Base-by-base conservation (phyloP, 1,284 basidiomycete genomes). In the Volvariella surrecta region DNA sequence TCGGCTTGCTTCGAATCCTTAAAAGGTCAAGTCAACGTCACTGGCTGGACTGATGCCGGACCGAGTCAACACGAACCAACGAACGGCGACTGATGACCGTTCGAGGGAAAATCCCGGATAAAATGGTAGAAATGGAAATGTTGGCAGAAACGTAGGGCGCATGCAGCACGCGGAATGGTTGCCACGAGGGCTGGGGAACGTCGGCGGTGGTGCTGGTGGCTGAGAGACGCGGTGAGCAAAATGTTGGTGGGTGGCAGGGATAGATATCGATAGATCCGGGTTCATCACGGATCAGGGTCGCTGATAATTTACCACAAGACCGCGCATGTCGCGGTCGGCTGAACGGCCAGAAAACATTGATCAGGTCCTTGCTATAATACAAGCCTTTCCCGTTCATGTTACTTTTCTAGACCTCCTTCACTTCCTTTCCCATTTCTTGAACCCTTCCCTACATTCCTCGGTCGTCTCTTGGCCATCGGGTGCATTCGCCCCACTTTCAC, bases 301-400 rank as follows among this genome's bases (percentile, higher is more conserved):
- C 39, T 21, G 39, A 24, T 28, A 13, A 20, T 40, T 40, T 40
- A 24, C 4, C 39, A 17, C 39, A 40, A 31, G 17, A 24, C 32
- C 41, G 41, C 34, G 30, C 22, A 31, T 32, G 34, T 24, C 41
- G 41, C 41, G 41, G 31, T 31, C 41, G 41, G 41, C 41, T 43
- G 41, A 34, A 32, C 41, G 22, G 18, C 28, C 18, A 43, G 18
- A 43, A 43, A 43, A 43, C 41, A 38, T 21, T 38, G 37, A 38
- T 38, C 37, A 38, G 21, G 37, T n/a, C 37, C 37, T 19, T 11
- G 32, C 32, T 46, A 52, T 50, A 48, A 50, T 46, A 50, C 43
- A 31, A 47, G 49, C 47, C 39, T 32, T 32, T 31, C 44, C 45
- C 37, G 40, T n/a, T 16, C 45, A 48, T 47, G 48, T 21, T 40